phyloP scores from a whole-genome alignment of 257 asterid genomes.

The Lycium ferocissimum region DNA sequence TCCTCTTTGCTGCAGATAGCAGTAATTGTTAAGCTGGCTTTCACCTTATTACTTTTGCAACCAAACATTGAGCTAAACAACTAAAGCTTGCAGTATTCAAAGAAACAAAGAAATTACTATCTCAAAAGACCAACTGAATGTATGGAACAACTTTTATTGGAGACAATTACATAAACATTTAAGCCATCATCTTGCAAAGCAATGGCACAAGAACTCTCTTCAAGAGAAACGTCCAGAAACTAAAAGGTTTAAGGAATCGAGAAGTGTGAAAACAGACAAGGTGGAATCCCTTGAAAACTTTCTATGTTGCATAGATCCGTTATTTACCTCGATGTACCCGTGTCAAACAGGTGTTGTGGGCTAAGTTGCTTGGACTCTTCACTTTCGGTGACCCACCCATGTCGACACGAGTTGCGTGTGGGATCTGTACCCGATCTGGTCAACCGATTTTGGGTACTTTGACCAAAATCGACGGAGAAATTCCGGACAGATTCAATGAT shows the following conservation, averaged over 20 bases:
- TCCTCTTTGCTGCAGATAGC: conserved; percentile 72
- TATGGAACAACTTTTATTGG: background rate
- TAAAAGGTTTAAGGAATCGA: background rate
- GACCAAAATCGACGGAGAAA: too few species aligned
- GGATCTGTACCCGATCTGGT: too few species aligned
- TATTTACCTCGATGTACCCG: too few species aligned
- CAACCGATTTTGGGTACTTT: too few species aligned
- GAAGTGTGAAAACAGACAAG: background rate
- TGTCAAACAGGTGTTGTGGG: too few species aligned
- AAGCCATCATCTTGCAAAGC: background rate
- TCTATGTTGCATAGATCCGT: background rate
- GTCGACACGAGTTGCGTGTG: too few species aligned
- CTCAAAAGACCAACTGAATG: background rate
- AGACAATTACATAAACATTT: background rate
- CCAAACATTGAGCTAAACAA: background rate
- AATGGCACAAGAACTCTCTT: background rate
- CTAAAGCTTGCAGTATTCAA: background rate
- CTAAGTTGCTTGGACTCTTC: too few species aligned
- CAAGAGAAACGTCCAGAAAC: background rate
- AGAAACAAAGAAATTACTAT: background rate
- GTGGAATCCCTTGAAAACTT: background rate
- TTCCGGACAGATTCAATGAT: too few species aligned
- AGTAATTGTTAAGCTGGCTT: background rate
- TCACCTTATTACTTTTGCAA: background rate
- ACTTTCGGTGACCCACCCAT: too few species aligned